A percentile compares a stretch with the other conserved stretches of the same genome.
Evolutionary conservation across 192 early-diverging fungal genomes (phyloP).

Genomic region (Dispira simplex): DNA sequence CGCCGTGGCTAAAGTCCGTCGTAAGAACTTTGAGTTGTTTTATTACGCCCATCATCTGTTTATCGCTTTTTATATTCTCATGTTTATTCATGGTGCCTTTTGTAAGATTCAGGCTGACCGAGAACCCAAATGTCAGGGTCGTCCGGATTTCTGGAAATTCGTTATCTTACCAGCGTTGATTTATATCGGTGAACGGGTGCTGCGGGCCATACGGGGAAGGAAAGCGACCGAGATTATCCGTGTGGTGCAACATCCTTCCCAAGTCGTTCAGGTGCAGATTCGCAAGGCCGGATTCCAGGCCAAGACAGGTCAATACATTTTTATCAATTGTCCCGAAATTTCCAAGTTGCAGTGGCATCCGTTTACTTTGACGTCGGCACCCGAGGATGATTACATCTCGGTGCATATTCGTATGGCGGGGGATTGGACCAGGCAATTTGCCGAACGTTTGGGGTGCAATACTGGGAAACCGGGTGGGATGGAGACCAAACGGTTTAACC

Average conservation of each 20-base stretch:
- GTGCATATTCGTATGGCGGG: constrained; percentile 67
- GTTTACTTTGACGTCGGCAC: constrained; percentile 71
- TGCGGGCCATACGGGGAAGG: constrained; percentile 50
- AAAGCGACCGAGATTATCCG: constrained; percentile 54
- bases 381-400: constrained; percentile 55
- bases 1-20: constrained; percentile 21
- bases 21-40: constrained; percentile 45
- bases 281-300: constrained; percentile 38
- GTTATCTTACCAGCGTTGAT: constrained; percentile 42
- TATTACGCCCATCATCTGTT: constrained; percentile 84
- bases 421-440: constrained; percentile 57
- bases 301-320: constrained; percentile 68
- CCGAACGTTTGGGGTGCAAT: constrained; percentile 38
- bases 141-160: constrained; percentile 61
- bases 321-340: constrained; percentile 57
- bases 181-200: constrained; percentile 51
- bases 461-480: not conserved
- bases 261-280: constrained; percentile 70
- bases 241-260: constrained; percentile 71
- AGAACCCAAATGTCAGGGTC: constrained; percentile 36
- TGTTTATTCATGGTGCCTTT: constrained; percentile 60
- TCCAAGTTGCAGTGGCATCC: constrained; percentile 62
- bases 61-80: constrained; percentile 48
- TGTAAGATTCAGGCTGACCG: constrained; percentile 41
- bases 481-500: constrained; percentile 9